Conservation (phyloP, 202 grass and related monocot species). For the Miscanthus sacchariflorus region DNA sequence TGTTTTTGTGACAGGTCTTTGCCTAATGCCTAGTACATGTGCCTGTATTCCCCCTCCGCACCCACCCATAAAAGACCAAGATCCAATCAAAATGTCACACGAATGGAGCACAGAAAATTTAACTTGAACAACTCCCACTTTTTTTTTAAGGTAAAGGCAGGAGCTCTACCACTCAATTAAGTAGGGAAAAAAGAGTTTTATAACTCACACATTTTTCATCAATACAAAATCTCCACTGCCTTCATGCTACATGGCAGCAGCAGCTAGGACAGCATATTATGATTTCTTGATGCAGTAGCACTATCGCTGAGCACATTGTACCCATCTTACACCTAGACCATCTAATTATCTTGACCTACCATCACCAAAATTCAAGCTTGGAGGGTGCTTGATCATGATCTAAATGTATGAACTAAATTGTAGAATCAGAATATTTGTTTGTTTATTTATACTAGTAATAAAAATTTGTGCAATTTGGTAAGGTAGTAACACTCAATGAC, state of each 20-base stretch:
- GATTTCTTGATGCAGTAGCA: constrained; percentile 7
- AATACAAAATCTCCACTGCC: background rate
- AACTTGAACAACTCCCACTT: background rate
- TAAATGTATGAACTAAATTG: background rate
- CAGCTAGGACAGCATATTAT: background rate
- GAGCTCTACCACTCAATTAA: too few species aligned
- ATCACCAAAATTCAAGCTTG: constrained; percentile 1
- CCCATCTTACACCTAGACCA: background rate
- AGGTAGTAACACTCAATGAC: constrained; percentile 5
- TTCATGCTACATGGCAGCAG: background rate
- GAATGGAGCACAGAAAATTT: background rate
- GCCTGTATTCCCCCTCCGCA: background rate
- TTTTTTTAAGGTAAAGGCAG: background rate
- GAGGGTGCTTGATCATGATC: background rate
- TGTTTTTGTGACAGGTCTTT: background rate
- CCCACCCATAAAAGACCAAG: background rate
- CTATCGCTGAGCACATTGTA: background rate
- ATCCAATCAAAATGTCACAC: background rate
- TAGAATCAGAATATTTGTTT: background rate
- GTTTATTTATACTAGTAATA: background rate
- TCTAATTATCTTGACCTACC: background rate
- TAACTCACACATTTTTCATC: background rate
- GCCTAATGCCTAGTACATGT: background rate
- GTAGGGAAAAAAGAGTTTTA: too few species aligned
- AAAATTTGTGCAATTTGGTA: constrained; percentile 4